Evolutionary conservation across 2,329 filamentous ascomycete genomes (phyloP), one percentile per base, ranked within the genome.

Genomic region (Fusarium brevicatenulatum): DNA sequence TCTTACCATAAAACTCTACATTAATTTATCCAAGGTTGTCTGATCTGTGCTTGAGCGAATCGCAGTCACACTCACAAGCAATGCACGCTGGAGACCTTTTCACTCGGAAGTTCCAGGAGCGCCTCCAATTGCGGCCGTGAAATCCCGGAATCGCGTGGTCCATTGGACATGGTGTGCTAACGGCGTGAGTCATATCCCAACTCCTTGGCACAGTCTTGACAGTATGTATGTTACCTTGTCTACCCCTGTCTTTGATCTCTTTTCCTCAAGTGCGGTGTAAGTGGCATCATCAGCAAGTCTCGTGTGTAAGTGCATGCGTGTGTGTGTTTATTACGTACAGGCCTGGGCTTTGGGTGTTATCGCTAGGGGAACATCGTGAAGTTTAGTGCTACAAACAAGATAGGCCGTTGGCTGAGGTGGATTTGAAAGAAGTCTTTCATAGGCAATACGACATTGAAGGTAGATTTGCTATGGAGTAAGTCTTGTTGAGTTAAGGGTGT

Each of bases 141-240:
- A 71, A 62, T 66, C 57, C 70, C 66, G 65, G 64, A 46, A 63
- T 68, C 60, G 55, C 39, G 57, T 71, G 57, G 60, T 72, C 61
- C 53, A 61, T 64, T 71, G 67, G 58, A 50, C 46, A 69, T 75
- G 67, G 68, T 68, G 71, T 73, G 70, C 60, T 73, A 67, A 66
- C 71, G 69, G 75, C 52, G 77, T 79, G 78, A 78, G 74, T 80
- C 76, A 79, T 76, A 54, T 49, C 56, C 70, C 53, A 30, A 34
- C 60, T 44, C 54, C 57, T 61, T 71, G 56, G 63, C 60, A 28
- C 55, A 61, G 53, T 52, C 58, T 65, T 72, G 58, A 68, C 59
- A 62, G 63, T 65, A 72, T 72, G 58, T 28, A 36, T 36, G 36
- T 36, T 62, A 40, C 37, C 32, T 59, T 40, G 46, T 58, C 58